Evolutionary conservation across 75 land plant species (phyloP), one percentile per base, ranked within the genome.

Genomic region (Isoetes taiwanensis): DNA sequence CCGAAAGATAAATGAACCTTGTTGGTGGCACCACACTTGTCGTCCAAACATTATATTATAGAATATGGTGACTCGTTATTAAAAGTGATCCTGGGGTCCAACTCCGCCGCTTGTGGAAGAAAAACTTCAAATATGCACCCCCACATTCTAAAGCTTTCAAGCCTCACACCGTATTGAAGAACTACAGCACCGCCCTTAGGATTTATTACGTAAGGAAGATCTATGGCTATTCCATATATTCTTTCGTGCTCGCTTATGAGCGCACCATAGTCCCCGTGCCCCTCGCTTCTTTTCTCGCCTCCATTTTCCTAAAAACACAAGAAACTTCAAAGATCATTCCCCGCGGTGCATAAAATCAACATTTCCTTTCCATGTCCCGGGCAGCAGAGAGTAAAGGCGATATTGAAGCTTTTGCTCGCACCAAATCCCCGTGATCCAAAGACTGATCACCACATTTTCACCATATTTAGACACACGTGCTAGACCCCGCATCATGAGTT

Each of bases 11-110:
- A 57, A 57, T 17, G 32, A 41, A 5, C 32, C 43, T 27, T 46
- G 50, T 46, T 46, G 50, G 50, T 46, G 6, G 50, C 50, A n/a
- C 50, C 50, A 46, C 50, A 46, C 23, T 46, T 46, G 50, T 46
- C 50, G 50, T n/a, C 50, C 50, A 46, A 46, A 46, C 50, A 46
- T 46, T 16, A 46, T n/a, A n/a, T n/a, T n/a, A n/a, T 46, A 19
- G 50, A 46, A 23, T 46, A 46, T 5, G 50, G 50, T 16, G 50
- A 46, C n/a, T 46, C 50, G 50, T 46, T 46, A 23, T 23, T 46
- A 23, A 46, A 46, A 19, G 16, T n/a, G n/a, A 19, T 5, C 50
- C 50, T 5, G 50, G 50, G 8, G 50, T 46, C 50, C 50, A 46
- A 3, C 50, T 23, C 6, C 23, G 16, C 32, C 30, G 23, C 23